Conservation (phyloP, 345 rosid genomes). For the Mallotus nudiflorus region DNA sequence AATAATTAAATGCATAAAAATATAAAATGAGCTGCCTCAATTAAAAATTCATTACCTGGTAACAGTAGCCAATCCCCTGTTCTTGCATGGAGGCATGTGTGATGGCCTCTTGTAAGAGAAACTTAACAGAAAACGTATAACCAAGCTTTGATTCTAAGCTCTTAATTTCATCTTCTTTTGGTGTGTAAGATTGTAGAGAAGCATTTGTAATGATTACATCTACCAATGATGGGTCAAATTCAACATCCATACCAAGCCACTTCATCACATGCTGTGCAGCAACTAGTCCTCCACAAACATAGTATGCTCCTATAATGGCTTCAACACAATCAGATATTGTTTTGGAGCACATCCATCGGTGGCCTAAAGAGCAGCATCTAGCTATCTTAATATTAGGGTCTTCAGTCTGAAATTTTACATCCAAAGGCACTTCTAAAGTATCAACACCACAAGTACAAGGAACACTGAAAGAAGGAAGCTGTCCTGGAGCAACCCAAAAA, state of each 20-base stretch:
- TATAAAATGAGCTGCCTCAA: neutral
- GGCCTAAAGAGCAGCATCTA: conserved; percentile 72
- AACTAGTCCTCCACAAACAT: conserved; percentile 60
- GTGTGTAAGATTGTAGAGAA: conserved; percentile 45
- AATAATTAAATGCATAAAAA: neutral
- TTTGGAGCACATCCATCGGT: conserved; percentile 86
- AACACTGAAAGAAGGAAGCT: conserved; percentile 43
- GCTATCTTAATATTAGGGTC: conserved; percentile 52
- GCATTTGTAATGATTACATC: conserved; percentile 48
- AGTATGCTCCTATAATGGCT: conserved; percentile 82
- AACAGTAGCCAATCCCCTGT: conserved; percentile 46
- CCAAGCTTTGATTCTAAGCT: conserved; percentile 62
- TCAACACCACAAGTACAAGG: conserved; percentile 71
- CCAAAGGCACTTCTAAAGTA: conserved; percentile 69
- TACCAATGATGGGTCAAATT: conserved; percentile 47
- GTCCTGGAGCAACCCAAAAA: conserved; percentile 95
- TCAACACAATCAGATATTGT: conserved; percentile 85
- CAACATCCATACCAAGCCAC: conserved; percentile 68
- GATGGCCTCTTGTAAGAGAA: conserved; percentile 78
- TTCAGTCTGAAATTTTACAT: conserved; percentile 51
- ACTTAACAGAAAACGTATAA: conserved; percentile 57
- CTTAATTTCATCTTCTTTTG: conserved; percentile 45
- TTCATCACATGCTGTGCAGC: conserved; percentile 69
- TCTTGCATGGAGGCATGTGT: conserved; percentile 64
- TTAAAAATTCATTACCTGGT: conserved; percentile 52